Evolutionary conservation across 1,284 basidiomycete genomes (phyloP), one percentile per base, ranked within the genome.

Genomic region (Trametes hirsuta): DNA sequence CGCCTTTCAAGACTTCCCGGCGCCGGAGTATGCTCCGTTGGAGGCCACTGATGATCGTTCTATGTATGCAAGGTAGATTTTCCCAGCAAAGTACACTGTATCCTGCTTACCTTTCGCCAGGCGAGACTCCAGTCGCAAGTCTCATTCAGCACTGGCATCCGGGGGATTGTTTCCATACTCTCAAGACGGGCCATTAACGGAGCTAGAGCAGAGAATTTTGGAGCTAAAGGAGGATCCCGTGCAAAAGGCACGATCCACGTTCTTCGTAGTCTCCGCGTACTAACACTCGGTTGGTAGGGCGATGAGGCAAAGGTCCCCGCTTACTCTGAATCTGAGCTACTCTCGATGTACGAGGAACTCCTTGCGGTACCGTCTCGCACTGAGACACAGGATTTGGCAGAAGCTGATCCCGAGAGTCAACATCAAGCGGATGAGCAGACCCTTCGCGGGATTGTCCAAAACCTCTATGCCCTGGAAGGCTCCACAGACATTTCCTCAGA

Each of bases 291-390:
- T 15, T 6, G 24, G 2, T 42, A 66, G 62, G 47, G 14, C 4
- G 22, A 46, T 11, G 36, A 57, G 35, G 21, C 25, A 2, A 47
- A 40, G 0, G 36, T 50, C 1, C 71, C 75, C 2, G 64, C 69
- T 2, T 85, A 80, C 67, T 76, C 80, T 0, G 85, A 87, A 66
- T 74, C 77, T 14, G 81, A 85, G 6, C 72, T 87, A 0, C 53
- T 81, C 47, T 62, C 71, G 1, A 67, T 87, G 46, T 87, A 86
- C 66, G 77, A 84, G 62, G 83, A 85, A 59, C 69, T 87, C 14
- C 77, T 87, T 15, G 76, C 79, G 1, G 66, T 78, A 42, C 74
- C 79, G 4, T 37, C 66, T 69, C 74, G 47, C 55, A 73, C n/a
- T 22, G 35, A 56, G 41, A 35, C 46, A 10, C 41, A 51, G 24